These are phyloP conservation scores for Trichoderma aggressivum DNA, from an alignment of 2,329 filamentous ascomycete species.

Conservation along the genomic window DNA sequence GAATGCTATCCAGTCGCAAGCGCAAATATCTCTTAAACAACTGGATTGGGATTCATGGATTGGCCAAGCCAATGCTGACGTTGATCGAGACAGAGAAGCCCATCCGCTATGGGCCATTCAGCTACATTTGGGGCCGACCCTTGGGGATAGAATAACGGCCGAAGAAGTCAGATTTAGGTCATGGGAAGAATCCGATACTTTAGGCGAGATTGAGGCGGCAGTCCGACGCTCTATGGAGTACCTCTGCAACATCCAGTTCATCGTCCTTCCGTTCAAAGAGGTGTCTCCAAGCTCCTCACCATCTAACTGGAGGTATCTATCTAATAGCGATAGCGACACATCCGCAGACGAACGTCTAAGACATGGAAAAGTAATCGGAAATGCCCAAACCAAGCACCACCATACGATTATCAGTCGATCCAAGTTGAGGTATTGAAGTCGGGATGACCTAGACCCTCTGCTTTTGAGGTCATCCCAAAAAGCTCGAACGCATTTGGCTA, in stretches of 20 bases:
- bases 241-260: background rate
- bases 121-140: background rate
- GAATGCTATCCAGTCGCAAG: background rate
- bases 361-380: background rate
- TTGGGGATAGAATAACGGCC: background rate
- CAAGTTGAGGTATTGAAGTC: background rate
- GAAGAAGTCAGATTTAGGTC: background rate
- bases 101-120: background rate
- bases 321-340: background rate
- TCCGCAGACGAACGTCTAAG: background rate
- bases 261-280: background rate
- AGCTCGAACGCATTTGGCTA: background rate
- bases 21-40: background rate
- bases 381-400: background rate
- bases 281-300: background rate
- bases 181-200: background rate
- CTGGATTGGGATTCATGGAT: background rate
- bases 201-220: background rate
- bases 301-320: background rate
- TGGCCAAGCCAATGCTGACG: background rate
- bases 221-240: background rate
- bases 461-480: background rate
- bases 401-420: background rate
- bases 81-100: background rate
- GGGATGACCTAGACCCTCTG: background rate